Percentiles rank a stretch among this genome's conserved stretches.
Evolutionary conservation across 2,329 filamentous ascomycete genomes (phyloP).

Genomic region (Acrodontium crateriforme): DNA sequence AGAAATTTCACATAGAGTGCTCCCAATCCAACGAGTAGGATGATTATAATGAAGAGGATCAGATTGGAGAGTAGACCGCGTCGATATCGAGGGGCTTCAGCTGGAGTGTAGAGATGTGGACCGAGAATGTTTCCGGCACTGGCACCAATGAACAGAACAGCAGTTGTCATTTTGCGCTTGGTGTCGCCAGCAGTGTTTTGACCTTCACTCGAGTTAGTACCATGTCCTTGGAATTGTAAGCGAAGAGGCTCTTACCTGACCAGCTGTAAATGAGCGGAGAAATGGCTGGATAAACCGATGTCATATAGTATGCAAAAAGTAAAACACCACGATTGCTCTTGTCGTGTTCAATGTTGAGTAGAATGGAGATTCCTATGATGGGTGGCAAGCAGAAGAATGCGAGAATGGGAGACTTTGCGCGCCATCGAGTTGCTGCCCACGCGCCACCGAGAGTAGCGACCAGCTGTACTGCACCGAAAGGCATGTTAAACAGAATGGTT

Average conservation of each 20-base stretch:
- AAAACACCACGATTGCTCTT: conserved; percentile 35
- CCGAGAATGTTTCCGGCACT: conserved; percentile 54
- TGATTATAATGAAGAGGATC: conserved; percentile 46
- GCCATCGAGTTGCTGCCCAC: conserved; percentile 39
- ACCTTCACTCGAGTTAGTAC: too few species aligned
- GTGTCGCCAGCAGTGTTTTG: conserved; percentile 56
- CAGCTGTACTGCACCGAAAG: conserved; percentile 47
- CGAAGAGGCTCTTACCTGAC: too few species aligned
- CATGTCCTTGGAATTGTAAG: too few species aligned
- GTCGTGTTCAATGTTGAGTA: conserved; percentile 36
- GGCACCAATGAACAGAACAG: conserved; percentile 50
- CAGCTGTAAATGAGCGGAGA: conserved; percentile 48
- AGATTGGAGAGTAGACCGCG: conserved; percentile 48
- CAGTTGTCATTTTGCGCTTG: conserved; percentile 53
- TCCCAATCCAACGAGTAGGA: conserved; percentile 34
- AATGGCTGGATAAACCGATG: conserved; percentile 47
- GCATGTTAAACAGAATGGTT: conserved; percentile 48
- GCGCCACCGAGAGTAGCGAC: conserved; percentile 46
- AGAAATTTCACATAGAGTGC: conserved; percentile 38
- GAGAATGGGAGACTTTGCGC: conserved; percentile 43
- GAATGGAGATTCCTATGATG: conserved; percentile 41
- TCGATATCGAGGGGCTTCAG: conserved; percentile 44
- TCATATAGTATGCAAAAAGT: conserved; percentile 45
- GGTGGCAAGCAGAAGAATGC: conserved; percentile 42
- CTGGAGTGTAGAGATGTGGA: conserved; percentile 48